Base-by-base conservation (phyloP, 169 alveolate species). In the Hepatocystis sp. region DNA sequence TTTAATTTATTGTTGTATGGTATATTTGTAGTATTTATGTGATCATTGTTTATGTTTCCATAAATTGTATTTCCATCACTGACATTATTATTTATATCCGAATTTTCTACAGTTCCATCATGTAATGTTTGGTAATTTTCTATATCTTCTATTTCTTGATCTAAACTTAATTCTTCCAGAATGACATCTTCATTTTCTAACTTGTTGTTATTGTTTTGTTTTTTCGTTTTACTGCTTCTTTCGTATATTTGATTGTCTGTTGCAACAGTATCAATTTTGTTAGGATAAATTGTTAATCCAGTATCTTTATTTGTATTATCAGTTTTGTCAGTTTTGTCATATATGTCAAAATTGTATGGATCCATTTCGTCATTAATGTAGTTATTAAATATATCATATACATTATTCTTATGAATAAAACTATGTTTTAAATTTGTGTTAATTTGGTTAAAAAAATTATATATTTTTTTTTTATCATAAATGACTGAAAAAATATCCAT, bases 401-500 rank as follows among this genome's bases (percentile, higher is more conserved):
- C 88, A 76, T 76, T 76, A 56, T 76, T 76, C 58, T 28, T 76
- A 23, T 76, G 88, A 76, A 76, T 76, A 36, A 76, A 76, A 42
- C 88, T 42, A 51, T 76, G 78, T 51, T 76, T 76, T 76, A 76
- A 42, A 49, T 76, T 76, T 40, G 66, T 44, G 40, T 76, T 58
- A n/a, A 76, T 56, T 30, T 44, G 4, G 23, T 76, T 76, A 76
- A 76, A 76, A 60, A 58, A 76, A 36, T 76, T 65, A 5, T 17
- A 76, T 76, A 76, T 28, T 8, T 58, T 58, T 39, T 58, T 58
- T 52, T 76, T 76, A 47, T 76, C 53, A 36, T 76, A 76, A 2
- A 53, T 34, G 21, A 76, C 2, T 8, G 88, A 76, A 36, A 76
- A 76, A 28, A 76, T 58, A 15, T 76, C 78, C 88, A 76, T 76